Percentiles rank a stretch among this genome's conserved stretches.
Evolutionary conservation across 2,329 filamentous ascomycete species (phyloP).

Genomic region (Fusarium sp.): DNA sequence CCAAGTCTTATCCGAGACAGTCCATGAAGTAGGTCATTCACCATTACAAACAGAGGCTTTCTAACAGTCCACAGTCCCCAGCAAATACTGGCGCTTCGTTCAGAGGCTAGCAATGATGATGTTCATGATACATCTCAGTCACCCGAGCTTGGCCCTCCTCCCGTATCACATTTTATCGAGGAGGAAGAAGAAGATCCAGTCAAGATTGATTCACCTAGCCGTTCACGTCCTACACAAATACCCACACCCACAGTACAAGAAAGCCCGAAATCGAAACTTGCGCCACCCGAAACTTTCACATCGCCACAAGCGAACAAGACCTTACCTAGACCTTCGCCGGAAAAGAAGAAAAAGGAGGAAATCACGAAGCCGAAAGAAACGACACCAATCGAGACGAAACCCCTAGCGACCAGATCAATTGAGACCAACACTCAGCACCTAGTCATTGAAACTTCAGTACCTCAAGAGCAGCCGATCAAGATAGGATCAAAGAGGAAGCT

Average conservation of each 20-base stretch:
- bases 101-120: constrained; percentile 60
- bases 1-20: constrained; percentile 74
- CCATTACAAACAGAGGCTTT: background rate
- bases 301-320: constrained; percentile 49
- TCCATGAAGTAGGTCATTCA: constrained; percentile 73
- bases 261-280: constrained; percentile 48
- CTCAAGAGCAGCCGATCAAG: constrained; percentile 54
- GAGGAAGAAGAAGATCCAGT: constrained; percentile 67
- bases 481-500: constrained; percentile 70
- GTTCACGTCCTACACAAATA: constrained; percentile 26
- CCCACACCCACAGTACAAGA: constrained; percentile 24
- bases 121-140: constrained; percentile 69
- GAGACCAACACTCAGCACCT: constrained; percentile 14
- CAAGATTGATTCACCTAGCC: constrained; percentile 64
- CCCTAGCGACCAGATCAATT: constrained; percentile 13
- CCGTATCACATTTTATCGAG: constrained; percentile 70
- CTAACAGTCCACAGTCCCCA: constrained; percentile 64
- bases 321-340: constrained; percentile 45
- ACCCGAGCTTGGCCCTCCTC: constrained; percentile 76
- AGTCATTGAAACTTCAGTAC: constrained; percentile 24
- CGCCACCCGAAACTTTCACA: constrained; percentile 50
- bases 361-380: constrained; percentile 5
- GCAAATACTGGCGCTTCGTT: constrained; percentile 72
- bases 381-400: constrained; percentile 2
- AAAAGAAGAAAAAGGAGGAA: constrained; percentile 45